phyloP scores from a whole-genome alignment of 306 rosid genomes.

The Prunus campanulata region DNA sequence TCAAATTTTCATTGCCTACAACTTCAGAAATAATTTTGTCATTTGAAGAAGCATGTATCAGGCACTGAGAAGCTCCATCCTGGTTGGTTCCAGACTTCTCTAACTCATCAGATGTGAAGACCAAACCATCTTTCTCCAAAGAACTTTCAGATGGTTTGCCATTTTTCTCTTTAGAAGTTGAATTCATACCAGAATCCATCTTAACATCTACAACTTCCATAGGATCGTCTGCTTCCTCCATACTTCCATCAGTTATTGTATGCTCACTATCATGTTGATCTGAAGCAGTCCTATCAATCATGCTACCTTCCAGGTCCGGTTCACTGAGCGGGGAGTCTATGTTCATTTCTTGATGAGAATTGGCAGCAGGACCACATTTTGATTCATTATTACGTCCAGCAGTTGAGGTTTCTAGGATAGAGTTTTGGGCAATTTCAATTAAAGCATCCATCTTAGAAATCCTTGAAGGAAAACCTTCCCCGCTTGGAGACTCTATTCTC shows the following conservation, averaged over 20 bases:
- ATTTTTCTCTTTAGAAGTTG: slow-evolving; percentile 24
- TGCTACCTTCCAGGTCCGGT: slow-evolving; percentile 37
- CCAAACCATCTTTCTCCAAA: slow-evolving; percentile 28
- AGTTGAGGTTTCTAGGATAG: slow-evolving; percentile 63
- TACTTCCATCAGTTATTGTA: slow-evolving; percentile 33
- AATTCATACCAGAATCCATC: slow-evolving; percentile 29
- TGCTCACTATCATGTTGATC: slow-evolving; percentile 41
- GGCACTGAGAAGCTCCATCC: slow-evolving; percentile 33
- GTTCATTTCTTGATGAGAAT: slow-evolving; percentile 29
- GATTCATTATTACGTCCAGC: slow-evolving; percentile 28
- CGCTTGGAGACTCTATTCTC: slow-evolving; percentile 44
- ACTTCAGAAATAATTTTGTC: slow-evolving; percentile 22
- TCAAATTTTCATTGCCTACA: slow-evolving; percentile 25
- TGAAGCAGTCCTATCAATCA: slow-evolving; percentile 27
- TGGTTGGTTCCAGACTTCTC: slow-evolving; percentile 34
- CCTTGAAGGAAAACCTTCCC: slow-evolving; percentile 51
- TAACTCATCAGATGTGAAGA: slow-evolving; percentile 27
- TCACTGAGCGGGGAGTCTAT: slow-evolving; percentile 35
- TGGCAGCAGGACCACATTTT: slow-evolving; percentile 26
- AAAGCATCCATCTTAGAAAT: slow-evolving; percentile 88
- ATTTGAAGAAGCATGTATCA: slow-evolving; percentile 25
- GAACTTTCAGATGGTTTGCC: slow-evolving; percentile 22
- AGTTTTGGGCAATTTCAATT: slow-evolving; percentile 80
- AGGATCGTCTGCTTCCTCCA: slow-evolving; percentile 34
- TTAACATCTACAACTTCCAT: slow-evolving; percentile 33